Conservation (phyloP, 345 rosid species). For the Atalantia buxifolia region DNA sequence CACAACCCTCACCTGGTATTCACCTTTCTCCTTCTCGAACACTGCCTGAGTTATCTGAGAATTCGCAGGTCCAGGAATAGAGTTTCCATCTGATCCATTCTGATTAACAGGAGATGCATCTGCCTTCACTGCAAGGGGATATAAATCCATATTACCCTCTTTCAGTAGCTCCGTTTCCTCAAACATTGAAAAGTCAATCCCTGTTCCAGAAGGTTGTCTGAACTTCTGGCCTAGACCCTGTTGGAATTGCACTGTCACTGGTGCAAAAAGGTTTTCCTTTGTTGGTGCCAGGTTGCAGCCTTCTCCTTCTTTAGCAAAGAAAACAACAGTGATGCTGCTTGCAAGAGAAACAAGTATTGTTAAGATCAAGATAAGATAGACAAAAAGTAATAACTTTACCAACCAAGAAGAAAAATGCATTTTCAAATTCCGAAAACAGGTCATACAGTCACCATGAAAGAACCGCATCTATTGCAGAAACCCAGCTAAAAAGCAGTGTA, state of each 20-base stretch:
- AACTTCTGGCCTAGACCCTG: constrained; percentile 88
- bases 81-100: constrained; percentile 46
- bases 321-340: constrained; percentile 64
- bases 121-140: constrained; percentile 79
- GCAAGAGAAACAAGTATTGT: constrained; percentile 7
- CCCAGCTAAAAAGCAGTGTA: neutral
- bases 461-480: neutral
- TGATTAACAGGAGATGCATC: constrained; percentile 45
- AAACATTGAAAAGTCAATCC: constrained; percentile 64
- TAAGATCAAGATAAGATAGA: constrained; percentile 2
- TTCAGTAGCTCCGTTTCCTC: constrained; percentile 55
- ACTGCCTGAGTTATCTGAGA: constrained; percentile 74
- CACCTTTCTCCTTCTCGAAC: constrained; percentile 76
- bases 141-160: constrained; percentile 42
- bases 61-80: constrained; percentile 36
- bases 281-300: constrained; percentile 54
- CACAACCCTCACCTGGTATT: constrained; percentile 52
- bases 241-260: constrained; percentile 57
- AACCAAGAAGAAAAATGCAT: neutral
- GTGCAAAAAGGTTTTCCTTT: constrained; percentile 54
- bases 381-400: neutral
- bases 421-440: neutral
- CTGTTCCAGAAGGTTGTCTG: constrained; percentile 68
- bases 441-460: neutral
- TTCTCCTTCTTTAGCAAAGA: constrained; percentile 83